A percentile compares a stretch with the other conserved stretches of the same genome.
Evolutionary conservation across 2,329 filamentous ascomycete genomes (phyloP).

Genomic region (Colletotrichum eleusines): DNA sequence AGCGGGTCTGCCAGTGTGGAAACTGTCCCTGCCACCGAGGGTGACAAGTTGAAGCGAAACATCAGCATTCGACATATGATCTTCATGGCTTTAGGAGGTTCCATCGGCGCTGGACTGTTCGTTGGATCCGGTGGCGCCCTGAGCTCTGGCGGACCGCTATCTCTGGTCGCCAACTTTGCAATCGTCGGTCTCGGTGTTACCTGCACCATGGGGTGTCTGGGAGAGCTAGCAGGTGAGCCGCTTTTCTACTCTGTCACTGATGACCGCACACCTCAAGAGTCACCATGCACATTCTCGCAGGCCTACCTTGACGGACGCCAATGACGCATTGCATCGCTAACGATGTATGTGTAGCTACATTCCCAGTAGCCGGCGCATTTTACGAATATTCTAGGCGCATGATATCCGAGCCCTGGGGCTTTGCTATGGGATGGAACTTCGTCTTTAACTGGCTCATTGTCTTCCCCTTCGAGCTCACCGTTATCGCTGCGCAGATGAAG

Average conservation of each 20-base stretch:
- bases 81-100: constrained; percentile 52
- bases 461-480: constrained; percentile 54
- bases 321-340: not conserved
- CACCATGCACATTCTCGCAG: not conserved
- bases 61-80: constrained; percentile 53
- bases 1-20: constrained; percentile 10
- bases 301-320: not conserved
- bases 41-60: constrained; percentile 43
- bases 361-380: constrained; percentile 53
- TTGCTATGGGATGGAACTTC: constrained; percentile 57
- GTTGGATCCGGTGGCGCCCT: constrained; percentile 50
- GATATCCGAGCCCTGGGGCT: constrained; percentile 54
- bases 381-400: constrained; percentile 55
- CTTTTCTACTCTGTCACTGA: constrained; percentile 34
- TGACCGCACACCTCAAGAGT: not conserved
- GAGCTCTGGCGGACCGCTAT: constrained; percentile 48
- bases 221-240: constrained; percentile 47
- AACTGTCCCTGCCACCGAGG: constrained; percentile 3
- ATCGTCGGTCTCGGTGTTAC: constrained; percentile 51
- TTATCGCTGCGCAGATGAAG: constrained; percentile 49
- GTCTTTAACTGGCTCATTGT: constrained; percentile 53
- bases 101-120: constrained; percentile 54
- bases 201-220: constrained; percentile 48
- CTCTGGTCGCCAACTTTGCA: constrained; percentile 50
- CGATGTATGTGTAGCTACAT: constrained; percentile 44